phyloP scores from a whole-genome alignment of 179 eudicot genomes.

The Drosera spatulata region DNA sequence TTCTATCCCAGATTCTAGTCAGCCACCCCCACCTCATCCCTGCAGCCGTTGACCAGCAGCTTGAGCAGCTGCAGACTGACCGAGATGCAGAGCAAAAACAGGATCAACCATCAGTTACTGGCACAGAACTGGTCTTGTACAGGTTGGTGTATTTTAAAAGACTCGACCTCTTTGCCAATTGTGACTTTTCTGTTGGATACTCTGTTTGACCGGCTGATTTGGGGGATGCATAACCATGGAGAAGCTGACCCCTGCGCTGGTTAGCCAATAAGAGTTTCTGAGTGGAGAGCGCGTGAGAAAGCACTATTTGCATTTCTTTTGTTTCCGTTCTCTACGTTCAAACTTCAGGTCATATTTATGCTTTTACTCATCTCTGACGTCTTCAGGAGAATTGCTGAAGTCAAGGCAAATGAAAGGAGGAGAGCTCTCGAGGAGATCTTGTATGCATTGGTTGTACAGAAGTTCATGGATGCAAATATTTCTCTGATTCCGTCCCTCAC shows the following conservation, averaged over 20 bases:
- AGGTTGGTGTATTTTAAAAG: conserved; percentile 29
- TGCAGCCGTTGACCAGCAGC: conserved; percentile 96
- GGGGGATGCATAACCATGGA: no score
- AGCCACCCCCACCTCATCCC: conserved; percentile 95
- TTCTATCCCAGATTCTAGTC: conserved; percentile 62
- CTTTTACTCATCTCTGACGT: neutral
- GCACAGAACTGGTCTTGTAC: conserved; percentile 75
- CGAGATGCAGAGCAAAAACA: conserved; percentile 60
- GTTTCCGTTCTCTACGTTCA: neutral
- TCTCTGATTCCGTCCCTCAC: conserved; percentile 58
- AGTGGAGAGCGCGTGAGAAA: neutral
- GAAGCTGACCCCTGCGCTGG: no score
- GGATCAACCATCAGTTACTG: conserved; percentile 57
- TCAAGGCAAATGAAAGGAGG: conserved; percentile 76
- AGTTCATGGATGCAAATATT: conserved; percentile 79
- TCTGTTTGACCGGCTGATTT: no score
- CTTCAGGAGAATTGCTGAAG: conserved; percentile 89
- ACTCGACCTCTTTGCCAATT: no score
- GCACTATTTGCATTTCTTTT: neutral
- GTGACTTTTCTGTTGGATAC: no score
- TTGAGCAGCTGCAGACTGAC: conserved; percentile 79
- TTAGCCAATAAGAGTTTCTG: no score
- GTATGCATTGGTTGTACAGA: conserved; percentile 78
- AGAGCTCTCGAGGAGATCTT: conserved; percentile 79
- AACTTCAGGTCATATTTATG: neutral